Evolutionary conservation across 371 early-diverging fungal species (phyloP).

Genomic region (Circinella minor): DNA sequence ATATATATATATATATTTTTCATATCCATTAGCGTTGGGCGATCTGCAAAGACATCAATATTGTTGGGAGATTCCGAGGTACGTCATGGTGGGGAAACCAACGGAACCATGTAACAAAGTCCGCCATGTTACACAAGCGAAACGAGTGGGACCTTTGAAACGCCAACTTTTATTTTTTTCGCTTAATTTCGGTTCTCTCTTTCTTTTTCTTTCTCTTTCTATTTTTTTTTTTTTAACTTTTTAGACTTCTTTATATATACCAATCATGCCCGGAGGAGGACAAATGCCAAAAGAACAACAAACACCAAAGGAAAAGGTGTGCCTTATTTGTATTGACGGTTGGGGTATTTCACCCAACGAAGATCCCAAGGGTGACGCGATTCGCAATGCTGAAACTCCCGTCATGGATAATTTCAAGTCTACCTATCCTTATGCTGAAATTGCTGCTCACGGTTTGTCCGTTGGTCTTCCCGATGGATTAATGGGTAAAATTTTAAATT

Average conservation of each 20-base stretch:
- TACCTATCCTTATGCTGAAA: conserved; percentile 72
- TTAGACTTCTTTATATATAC: conserved; percentile 1
- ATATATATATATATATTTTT: no score
- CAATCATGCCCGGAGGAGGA: conserved; percentile 56
- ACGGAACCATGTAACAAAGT: not conserved
- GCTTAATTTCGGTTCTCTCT: conserved; percentile 3
- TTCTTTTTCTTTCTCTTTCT: conserved; percentile 7
- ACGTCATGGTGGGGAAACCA: conserved; percentile 2
- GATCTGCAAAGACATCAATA: not conserved
- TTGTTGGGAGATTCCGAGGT: conserved; percentile 4
- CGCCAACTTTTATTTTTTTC: not conserved
- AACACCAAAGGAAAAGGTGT: conserved; percentile 63
- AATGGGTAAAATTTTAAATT: conserved; percentile 68
- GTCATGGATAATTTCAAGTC: conserved; percentile 86
- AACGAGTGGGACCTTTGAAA: not conserved
- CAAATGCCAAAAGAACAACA: conserved; percentile 52
- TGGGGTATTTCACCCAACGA: conserved; percentile 90
- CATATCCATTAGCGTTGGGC: no score
- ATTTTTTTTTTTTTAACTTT: not conserved
- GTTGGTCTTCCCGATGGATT: conserved; percentile 98
- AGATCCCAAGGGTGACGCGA: conserved; percentile 88
- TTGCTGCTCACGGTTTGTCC: conserved; percentile 96
- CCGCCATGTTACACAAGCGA: not conserved
- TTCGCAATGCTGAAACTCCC: conserved; percentile 92
- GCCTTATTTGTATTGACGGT: conserved; percentile 91